Evolutionary conservation across 306 rosid genomes (phyloP), one percentile per base, ranked within the genome.

Genomic region (Casuarina glauca): DNA sequence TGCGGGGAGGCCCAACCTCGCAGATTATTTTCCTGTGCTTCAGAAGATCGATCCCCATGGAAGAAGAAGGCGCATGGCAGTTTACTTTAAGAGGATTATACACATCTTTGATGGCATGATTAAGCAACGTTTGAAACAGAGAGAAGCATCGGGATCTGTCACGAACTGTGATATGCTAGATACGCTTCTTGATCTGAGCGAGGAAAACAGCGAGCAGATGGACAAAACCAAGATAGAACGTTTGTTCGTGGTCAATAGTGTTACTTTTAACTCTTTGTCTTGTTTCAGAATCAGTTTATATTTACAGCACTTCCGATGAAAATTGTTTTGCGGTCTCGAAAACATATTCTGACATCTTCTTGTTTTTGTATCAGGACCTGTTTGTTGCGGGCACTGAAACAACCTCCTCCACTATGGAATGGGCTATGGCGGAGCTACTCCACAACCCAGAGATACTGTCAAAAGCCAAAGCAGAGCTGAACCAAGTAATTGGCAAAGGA

Each of bases 351-450:
- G 11, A 48, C 13, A 48, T 9, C 51, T 48, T 48, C 13, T 48
- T 9, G 3, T 48, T 48, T 26, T 26, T 26, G 3, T 57, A 48
- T 48, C 39, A 90, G 90, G 89, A 84, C 54, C 74, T 91, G 6
- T 87, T 89, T 74, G 83, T 83, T 13, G 96, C 91, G 3, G 93
- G 96, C 5, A 87, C 85, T 0, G 96, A 88, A n/a, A 87, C 96
- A 72, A 87, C 87, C 1, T 74, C 93, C 4, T 19, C 73, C 9
- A 72, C 82, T 32, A n/a, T 85, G 1, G 91, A 88, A 64, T 88
- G 91, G 92, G 86, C 91, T 45, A 91, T 88, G 93, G 90, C 90
- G 32, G 86, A 84, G 50, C 74, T 88, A 11, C 68, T 91, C 19
- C 84, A 76, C 54, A 86, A 79, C 78, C 90, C 93, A 16, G 70